These are phyloP conservation scores for Nigrospora sphaerica DNA, from an alignment of 2,329 filamentous ascomycete species.

Conservation along the genomic window DNA sequence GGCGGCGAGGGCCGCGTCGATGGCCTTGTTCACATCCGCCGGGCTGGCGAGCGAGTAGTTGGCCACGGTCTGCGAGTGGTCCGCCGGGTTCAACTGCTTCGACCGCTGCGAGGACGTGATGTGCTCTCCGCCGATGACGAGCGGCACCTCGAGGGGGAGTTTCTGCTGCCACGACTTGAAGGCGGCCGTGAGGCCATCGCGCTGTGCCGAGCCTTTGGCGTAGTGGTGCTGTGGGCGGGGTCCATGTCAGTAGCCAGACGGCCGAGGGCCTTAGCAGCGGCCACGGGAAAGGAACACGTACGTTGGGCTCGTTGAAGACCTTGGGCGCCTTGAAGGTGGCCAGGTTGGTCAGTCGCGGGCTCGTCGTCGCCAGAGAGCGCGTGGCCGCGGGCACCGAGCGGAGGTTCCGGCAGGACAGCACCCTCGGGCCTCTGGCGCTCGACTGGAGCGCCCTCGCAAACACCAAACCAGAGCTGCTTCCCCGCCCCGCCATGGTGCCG, in stretches of 20 bases:
- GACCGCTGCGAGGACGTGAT: constrained; percentile 60
- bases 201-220: constrained; percentile 71
- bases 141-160: constrained; percentile 69
- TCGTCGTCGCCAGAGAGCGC: constrained; percentile 18
- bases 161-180: constrained; percentile 62
- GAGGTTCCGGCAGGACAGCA: constrained; percentile 5
- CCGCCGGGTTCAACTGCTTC: constrained; percentile 74
- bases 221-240: constrained; percentile 71
- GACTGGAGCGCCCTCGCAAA: constrained; percentile 14
- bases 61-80: constrained; percentile 70
- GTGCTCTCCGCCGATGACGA: constrained; percentile 77
- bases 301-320: constrained; percentile 92
- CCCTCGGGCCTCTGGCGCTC: background rate
- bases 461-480: background rate
- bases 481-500: background rate
- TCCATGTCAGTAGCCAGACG: background rate
- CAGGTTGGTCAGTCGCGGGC: constrained; percentile 46
- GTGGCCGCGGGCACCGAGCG: constrained; percentile 7
- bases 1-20: constrained; percentile 77
- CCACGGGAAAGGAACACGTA: constrained; percentile 37
- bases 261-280: background rate
- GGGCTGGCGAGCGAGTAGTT: constrained; percentile 77
- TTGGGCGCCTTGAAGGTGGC: constrained; percentile 84
- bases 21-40: constrained; percentile 70
- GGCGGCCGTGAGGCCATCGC: constrained; percentile 68